Evolutionary conservation across 306 rosid genomes (phyloP), one percentile per base, ranked within the genome.

Genomic region (Vicia villosa): DNA sequence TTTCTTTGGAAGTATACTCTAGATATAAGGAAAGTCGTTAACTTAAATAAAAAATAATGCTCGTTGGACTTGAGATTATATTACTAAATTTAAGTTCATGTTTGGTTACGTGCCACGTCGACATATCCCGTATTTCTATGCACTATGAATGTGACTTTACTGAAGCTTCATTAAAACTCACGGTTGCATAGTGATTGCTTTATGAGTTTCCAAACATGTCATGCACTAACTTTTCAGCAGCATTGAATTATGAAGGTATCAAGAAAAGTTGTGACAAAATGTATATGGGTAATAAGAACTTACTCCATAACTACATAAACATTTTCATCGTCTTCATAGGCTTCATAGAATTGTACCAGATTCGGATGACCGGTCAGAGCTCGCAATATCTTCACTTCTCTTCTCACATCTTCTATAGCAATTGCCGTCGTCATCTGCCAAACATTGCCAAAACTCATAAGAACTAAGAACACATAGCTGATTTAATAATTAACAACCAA

Each of bases 271-370:
- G 57, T 12, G 22, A 57, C 38, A 14, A n/a, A 15, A 4, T 49
- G 74, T 38, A 66, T 11, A 24, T 9, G 37, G 17, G 36, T 20
- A 74, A 60, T 60, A 19, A 45, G 58, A 75, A 87, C 97, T 76
- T 87, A 91, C 97, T 91, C 97, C 97, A 91, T 91, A 32, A 84
- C 91, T 52, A 87, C 56, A 70, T 84, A 89, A 73, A 89, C 96
- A 64, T 89, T 89, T 10, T 81, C 94, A 0, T 82, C 91, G 17
- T 91, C 97, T 83, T 91, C 97, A 70, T 81, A 91, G 49, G 91
- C 87, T 70, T 84, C 97, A 66, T 89, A 85, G 82, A 87, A 91
- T 45, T 87, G 91, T 82, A 89, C 97, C 12, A 91, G 61, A 76
- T 91, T 91, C 78, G 78, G 78, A 65, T 91, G 97, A 63, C 96